Evolutionary conservation across 495 filamentous ascomycete species (phyloP).

Genomic region (Symbiotaphrina buchneri): DNA sequence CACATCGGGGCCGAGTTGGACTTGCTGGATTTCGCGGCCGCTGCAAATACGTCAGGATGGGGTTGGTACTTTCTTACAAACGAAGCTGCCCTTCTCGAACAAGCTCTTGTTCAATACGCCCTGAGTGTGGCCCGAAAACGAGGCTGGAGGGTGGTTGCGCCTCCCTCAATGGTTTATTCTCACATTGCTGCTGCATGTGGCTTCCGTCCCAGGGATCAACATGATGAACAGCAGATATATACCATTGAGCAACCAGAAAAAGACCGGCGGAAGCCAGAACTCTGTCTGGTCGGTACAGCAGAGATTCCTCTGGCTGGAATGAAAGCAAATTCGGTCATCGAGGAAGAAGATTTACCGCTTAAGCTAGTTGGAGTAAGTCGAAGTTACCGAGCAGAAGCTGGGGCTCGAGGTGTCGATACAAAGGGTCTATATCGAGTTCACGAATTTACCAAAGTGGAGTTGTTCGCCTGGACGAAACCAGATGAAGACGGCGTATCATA

Average conservation of each 20-base stretch:
- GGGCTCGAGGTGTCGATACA: slow-evolving; percentile 65
- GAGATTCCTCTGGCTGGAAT: slow-evolving; percentile 89
- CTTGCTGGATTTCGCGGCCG: slow-evolving; percentile 66
- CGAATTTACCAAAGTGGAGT: slow-evolving; percentile 95
- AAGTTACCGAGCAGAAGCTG: slow-evolving; percentile 88
- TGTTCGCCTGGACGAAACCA: slow-evolving; percentile 69
- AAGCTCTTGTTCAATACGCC: slow-evolving; percentile 76
- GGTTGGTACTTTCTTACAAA: slow-evolving; percentile 90
- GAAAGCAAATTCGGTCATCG: slow-evolving; percentile 50
- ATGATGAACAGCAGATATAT: slow-evolving; percentile 85
- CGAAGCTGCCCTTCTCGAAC: slow-evolving; percentile 76
- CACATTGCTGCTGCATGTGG: slow-evolving; percentile 81
- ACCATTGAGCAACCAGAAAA: slow-evolving; percentile 34
- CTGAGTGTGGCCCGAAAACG: slow-evolving; percentile 39
- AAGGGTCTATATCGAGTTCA: slow-evolving; percentile 97
- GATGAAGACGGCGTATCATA: slow-evolving; percentile 8
- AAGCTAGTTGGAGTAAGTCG: slow-evolving; percentile 66
- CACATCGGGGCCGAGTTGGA: slow-evolving; percentile 62
- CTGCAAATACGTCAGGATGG: slow-evolving; percentile 67
- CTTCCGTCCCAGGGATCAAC: slow-evolving; percentile 77
- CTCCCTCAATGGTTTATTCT: slow-evolving; percentile 77
- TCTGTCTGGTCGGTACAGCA: slow-evolving; percentile 64
- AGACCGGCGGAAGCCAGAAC: slow-evolving; percentile 38
- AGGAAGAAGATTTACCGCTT: slow-evolving; percentile 38
- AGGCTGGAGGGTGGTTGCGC: slow-evolving; percentile 56